Evolutionary conservation across 495 filamentous ascomycete species (phyloP).

Genomic region (Aspergillus indologenus): DNA sequence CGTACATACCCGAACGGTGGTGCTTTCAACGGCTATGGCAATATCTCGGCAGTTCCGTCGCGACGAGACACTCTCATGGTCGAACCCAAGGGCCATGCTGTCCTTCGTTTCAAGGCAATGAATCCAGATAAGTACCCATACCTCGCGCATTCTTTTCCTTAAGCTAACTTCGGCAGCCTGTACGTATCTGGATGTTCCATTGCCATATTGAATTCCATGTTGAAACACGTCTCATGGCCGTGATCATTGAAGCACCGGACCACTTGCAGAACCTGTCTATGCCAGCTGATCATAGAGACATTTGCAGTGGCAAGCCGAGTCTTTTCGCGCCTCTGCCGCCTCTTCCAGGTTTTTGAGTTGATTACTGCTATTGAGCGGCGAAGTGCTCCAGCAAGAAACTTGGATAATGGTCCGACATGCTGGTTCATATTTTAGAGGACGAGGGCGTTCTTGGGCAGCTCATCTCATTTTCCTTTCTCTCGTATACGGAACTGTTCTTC

Average conservation of each 20-base stretch:
- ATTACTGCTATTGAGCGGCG: neutral
- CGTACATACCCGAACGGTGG: conserved; percentile 37
- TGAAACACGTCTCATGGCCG: conserved; percentile 63
- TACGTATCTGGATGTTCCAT: conserved; percentile 64
- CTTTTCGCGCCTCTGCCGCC: neutral
- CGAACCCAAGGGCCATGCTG: conserved; percentile 51
- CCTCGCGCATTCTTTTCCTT: neutral
- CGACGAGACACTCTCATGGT: conserved; percentile 56
- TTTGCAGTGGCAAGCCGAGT: conserved; percentile 9
- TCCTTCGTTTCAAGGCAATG: conserved; percentile 61
- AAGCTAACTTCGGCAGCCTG: conserved; percentile 1
- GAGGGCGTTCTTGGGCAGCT: neutral
- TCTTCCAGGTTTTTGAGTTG: neutral
- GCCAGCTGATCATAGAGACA: conserved; percentile 11
- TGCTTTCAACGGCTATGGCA: conserved; percentile 36
- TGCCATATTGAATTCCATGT: conserved; percentile 79
- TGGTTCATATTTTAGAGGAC: neutral
- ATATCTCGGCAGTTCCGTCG: conserved; percentile 49
- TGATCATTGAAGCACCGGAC: conserved; percentile 55
- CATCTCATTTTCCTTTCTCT: neutral
- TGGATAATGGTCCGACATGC: neutral
- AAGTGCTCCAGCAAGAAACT: neutral
- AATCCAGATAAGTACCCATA: conserved; percentile 56
- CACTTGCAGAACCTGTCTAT: conserved; percentile 9
- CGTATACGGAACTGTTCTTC: neutral